These are phyloP conservation scores for Linnemannia zychae DNA, from an alignment of 192 early-diverging fungal species.

Conservation along the genomic window DNA sequence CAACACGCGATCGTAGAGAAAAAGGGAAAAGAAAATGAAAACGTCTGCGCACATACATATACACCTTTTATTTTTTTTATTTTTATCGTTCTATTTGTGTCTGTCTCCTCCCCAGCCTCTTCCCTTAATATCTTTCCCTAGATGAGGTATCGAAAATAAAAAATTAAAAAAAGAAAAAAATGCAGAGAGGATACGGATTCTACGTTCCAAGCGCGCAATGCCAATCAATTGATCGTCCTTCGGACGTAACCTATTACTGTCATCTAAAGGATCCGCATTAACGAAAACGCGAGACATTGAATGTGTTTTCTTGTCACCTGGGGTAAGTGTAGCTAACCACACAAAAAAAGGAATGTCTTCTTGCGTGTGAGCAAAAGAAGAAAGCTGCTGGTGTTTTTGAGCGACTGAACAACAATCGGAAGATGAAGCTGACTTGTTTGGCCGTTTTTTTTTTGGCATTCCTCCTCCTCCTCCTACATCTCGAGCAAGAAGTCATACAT, in stretches of 20 bases:
- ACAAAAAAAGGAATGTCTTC: no score
- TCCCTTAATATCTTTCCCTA: not conserved
- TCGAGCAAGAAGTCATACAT: not conserved
- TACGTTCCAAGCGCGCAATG: no score
- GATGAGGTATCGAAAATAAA: not conserved
- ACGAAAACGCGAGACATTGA: not conserved
- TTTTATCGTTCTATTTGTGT: not conserved
- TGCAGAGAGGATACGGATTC: no score
- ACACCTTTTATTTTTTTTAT: not conserved
- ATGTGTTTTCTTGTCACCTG: not conserved
- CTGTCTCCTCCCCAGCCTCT: not conserved
- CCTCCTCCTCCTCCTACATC: not conserved
- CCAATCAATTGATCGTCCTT: no score
- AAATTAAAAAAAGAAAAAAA: no score
- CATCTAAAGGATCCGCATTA: no score
- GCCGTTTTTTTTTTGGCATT: no score
- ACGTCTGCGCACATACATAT: not conserved
- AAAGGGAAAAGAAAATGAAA: no score
- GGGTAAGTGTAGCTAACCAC: not conserved
- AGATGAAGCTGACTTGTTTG: not conserved
- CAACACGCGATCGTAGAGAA: slow-evolving; percentile 17
- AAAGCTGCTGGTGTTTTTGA: not conserved
- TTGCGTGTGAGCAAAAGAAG: not conserved
- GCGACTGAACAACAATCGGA: not conserved
- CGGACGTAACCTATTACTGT: no score